These are phyloP conservation scores for Candida albicans DNA, from an alignment of 1,139 yeast genomes.

Conservation along the genomic window DNA sequence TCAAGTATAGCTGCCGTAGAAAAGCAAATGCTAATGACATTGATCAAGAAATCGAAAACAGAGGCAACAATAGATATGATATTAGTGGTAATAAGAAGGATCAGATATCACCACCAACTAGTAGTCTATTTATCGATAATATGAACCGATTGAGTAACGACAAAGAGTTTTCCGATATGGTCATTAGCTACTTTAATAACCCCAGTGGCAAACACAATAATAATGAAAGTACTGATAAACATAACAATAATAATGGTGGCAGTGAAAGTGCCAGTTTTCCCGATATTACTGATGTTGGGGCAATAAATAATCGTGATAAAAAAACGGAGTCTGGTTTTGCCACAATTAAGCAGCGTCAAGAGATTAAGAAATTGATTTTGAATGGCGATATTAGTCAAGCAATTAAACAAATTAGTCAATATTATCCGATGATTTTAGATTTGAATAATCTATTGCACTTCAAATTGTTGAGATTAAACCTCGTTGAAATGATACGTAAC, in stretches of 20 bases:
- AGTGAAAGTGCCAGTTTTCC: not conserved
- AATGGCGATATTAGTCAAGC: slow-evolving; percentile 52
- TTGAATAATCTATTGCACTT: slow-evolving; percentile 60
- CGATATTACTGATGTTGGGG: not conserved
- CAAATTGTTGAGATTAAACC: slow-evolving; percentile 56
- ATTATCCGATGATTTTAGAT: slow-evolving; percentile 57
- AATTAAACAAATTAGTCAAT: slow-evolving; percentile 43
- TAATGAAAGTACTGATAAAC: no score
- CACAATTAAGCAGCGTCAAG: slow-evolving; percentile 48
- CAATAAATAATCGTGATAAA: slow-evolving; percentile 5
- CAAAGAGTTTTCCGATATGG: slow-evolving; percentile 18
- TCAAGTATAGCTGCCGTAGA: slow-evolving; percentile 35
- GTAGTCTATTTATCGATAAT: slow-evolving; percentile 12
- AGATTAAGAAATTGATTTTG: slow-evolving; percentile 48
- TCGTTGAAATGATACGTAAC: slow-evolving; percentile 62
- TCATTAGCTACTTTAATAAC: slow-evolving; percentile 17
- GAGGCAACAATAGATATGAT: slow-evolving; percentile 9
- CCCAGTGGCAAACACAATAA: slow-evolving; percentile 1
- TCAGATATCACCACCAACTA: slow-evolving; percentile 7
- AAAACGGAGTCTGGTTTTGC: slow-evolving; percentile 39
- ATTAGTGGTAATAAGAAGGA: slow-evolving; percentile 2
- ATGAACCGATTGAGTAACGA: slow-evolving; percentile 15
- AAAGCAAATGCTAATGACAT: slow-evolving; percentile 35
- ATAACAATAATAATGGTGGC: not conserved
- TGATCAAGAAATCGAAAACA: slow-evolving; percentile 4